Evolutionary conservation across 2,329 filamentous ascomycete genomes (phyloP).

Genomic region (Dactylellina sp.): DNA sequence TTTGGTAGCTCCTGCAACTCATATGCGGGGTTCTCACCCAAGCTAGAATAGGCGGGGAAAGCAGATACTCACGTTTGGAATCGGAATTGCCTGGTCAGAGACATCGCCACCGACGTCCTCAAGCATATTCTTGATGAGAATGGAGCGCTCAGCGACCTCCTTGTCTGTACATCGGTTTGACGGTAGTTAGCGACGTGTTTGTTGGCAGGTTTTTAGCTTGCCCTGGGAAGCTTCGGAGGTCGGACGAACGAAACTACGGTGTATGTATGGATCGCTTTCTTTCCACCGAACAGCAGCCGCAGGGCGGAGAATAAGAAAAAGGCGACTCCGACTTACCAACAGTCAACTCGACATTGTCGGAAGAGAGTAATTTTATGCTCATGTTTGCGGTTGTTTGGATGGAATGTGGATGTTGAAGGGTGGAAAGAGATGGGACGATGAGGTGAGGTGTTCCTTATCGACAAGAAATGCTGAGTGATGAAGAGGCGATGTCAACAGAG

Average conservation of each 20-base stretch:
- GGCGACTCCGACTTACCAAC: conserved; percentile 66
- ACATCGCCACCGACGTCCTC: conserved; percentile 81
- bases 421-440: conserved; percentile 13
- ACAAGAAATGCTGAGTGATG: conserved; percentile 8
- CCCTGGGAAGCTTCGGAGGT: conserved; percentile 17
- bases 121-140: conserved; percentile 98
- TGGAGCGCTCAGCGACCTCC: conserved; percentile 85
- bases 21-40: background rate
- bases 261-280: conserved; percentile 10
- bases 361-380: conserved; percentile 67
- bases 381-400: conserved; percentile 47
- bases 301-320: too few relatives aligned
- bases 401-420: background rate
- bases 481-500: background rate
- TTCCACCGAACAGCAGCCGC: background rate
- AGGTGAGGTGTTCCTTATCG: conserved; percentile 1
- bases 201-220: conserved; percentile 2
- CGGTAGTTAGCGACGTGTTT: conserved; percentile 22
- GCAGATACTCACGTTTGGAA: conserved; percentile 75
- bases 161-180: conserved; percentile 70
- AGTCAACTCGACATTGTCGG: conserved; percentile 67
- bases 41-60: conserved; percentile 7
- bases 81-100: conserved; percentile 78
- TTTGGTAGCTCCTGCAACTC: too few relatives aligned
- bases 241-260: conserved; percentile 42